Percentiles rank a stretch among this genome's conserved stretches.
Conservation (phyloP, 2,329 filamentous ascomycete genomes). For the Pseudocercospora eumusae region DNA sequence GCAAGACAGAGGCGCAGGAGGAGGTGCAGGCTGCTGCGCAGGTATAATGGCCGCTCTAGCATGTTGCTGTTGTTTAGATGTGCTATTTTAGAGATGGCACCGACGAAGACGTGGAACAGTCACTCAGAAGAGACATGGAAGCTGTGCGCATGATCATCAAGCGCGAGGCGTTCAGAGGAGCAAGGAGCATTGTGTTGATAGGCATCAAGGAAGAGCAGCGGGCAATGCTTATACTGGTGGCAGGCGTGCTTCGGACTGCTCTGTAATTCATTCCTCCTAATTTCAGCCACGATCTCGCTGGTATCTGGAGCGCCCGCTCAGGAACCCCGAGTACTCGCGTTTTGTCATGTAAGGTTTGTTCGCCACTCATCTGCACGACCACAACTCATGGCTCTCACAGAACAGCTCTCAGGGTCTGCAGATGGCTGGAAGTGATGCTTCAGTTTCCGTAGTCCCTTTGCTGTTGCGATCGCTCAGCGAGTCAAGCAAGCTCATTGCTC, state of each 20-base stretch:
- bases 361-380: not conserved
- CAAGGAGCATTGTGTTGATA: not conserved
- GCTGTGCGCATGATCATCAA: not conserved
- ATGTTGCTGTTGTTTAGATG: constrained; percentile 53
- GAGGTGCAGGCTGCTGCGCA: constrained; percentile 44
- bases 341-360: not conserved
- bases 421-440: not conserved
- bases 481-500: not conserved
- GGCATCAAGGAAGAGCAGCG: not conserved
- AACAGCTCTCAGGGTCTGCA: not conserved
- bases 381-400: not conserved
- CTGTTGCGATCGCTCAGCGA: not conserved
- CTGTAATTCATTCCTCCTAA: not conserved
- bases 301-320: not conserved
- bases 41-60: constrained; percentile 36
- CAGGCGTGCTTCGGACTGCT: not conserved
- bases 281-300: not conserved
- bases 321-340: not conserved
- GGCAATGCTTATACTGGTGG: not conserved
- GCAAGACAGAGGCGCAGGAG: constrained; percentile 37
- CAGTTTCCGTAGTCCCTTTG: not conserved
- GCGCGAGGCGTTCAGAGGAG: not conserved
- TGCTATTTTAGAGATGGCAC: not conserved
- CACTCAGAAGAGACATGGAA: not conserved
- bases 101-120: not conserved